These are phyloP conservation scores for Nothophoma quercina DNA, from an alignment of 2,329 filamentous ascomycete species.

Conservation along the genomic window DNA sequence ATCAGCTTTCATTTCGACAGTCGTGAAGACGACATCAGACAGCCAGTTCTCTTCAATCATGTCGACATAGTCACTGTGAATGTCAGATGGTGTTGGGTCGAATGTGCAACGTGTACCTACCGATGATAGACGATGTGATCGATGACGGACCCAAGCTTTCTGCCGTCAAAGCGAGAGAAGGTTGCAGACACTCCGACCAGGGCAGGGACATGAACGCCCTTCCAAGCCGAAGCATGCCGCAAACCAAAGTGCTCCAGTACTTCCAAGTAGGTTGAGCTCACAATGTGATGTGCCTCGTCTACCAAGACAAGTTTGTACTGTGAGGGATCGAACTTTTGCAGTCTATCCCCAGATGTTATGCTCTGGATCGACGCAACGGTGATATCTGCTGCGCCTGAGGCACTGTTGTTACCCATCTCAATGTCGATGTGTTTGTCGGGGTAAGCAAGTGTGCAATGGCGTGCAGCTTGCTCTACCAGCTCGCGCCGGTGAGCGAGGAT, in stretches of 20 bases:
- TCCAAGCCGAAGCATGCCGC: slow-evolving; percentile 55
- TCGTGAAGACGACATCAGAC: slow-evolving; percentile 91
- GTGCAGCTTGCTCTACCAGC: slow-evolving; percentile 90
- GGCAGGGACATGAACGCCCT: slow-evolving; percentile 49
- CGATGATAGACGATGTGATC: slow-evolving; percentile 97
- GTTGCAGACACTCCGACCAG: slow-evolving; percentile 91
- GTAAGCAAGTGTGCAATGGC: slow-evolving; percentile 82
- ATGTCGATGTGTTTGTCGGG: slow-evolving; percentile 83
- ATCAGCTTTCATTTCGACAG: slow-evolving; percentile 83
- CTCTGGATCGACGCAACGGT: slow-evolving; percentile 91
- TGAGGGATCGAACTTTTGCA: slow-evolving; percentile 81
- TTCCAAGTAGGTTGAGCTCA: slow-evolving; percentile 79
- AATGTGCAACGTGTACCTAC: slow-evolving; percentile 27
- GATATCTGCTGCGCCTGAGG: slow-evolving; percentile 85
- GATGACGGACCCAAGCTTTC: slow-evolving; percentile 82
- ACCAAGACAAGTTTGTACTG: slow-evolving; percentile 91
- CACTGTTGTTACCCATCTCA: slow-evolving; percentile 83
- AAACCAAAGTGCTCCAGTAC: slow-evolving; percentile 82
- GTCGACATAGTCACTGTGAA: slow-evolving; percentile 68
- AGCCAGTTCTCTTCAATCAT: slow-evolving; percentile 93
- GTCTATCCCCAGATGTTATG: slow-evolving; percentile 76
- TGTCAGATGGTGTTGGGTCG: slow-evolving; percentile 10
- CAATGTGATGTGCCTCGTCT: slow-evolving; percentile 96
- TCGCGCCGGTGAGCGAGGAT: slow-evolving; percentile 93
- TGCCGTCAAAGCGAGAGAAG: slow-evolving; percentile 80